Evolutionary conservation across 768 basidiomycete genomes (phyloP).

Genomic region (Amanita molliuscula): DNA sequence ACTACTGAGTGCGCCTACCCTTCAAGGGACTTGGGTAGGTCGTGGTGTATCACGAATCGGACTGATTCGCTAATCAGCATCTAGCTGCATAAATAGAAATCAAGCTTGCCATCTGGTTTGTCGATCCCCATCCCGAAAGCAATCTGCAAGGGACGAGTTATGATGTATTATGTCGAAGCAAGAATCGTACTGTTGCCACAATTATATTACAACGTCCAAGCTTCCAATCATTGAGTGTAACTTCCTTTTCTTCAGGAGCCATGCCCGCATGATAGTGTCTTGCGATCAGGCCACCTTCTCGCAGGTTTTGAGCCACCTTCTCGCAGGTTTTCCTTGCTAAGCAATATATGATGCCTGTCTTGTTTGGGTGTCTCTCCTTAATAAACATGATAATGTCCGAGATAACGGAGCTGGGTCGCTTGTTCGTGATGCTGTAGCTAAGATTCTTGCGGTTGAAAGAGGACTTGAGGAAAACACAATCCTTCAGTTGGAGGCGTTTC

Average conservation of each 20-base stretch:
- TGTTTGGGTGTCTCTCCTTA: constrained; percentile 36
- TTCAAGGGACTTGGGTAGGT: constrained; percentile 74
- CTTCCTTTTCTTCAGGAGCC: constrained; percentile 46
- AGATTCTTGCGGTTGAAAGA: constrained; percentile 96
- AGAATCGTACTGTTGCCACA: constrained; percentile 71
- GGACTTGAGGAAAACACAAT: constrained; percentile 54
- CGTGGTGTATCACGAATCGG: constrained; percentile 85
- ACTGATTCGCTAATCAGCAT: constrained; percentile 32
- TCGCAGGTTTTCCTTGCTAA: constrained; percentile 67
- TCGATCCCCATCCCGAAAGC: constrained; percentile 99
- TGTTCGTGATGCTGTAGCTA: constrained; percentile 51
- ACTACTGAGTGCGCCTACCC: constrained; percentile 37
- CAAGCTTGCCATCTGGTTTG: constrained; percentile 57
- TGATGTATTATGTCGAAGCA: not conserved
- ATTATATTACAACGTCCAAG: constrained; percentile 64
- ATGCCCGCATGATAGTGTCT: constrained; percentile 85
- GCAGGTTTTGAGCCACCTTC: constrained; percentile 59
- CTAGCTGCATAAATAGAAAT: not conserved
- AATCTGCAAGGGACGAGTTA: constrained; percentile 37
- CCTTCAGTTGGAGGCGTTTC: constrained; percentile 48
- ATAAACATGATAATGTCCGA: constrained; percentile 67
- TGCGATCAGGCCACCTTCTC: constrained; percentile 50
- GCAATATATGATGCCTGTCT: constrained; percentile 85
- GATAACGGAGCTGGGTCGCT: constrained; percentile 27
- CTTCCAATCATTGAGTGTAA: constrained; percentile 67